Conservation (phyloP, 345 rosid species). For the Hypericum perforatum region DNA sequence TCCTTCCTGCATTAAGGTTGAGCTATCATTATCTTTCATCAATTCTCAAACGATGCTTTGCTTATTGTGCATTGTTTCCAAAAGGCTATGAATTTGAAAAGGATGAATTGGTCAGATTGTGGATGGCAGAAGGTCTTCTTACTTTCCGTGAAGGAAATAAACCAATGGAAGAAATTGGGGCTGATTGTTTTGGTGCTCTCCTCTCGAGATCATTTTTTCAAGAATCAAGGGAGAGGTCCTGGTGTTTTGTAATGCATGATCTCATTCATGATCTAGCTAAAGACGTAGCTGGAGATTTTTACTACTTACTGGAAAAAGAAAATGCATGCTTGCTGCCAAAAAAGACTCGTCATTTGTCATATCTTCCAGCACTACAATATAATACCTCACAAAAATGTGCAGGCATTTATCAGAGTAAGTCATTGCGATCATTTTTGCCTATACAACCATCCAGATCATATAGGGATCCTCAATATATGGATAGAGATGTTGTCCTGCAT, state of each 20-base stretch:
- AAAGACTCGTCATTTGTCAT: conserved; percentile 12
- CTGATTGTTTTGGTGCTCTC: conserved; percentile 14
- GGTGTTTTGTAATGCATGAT: conserved; percentile 22
- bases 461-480: not conserved
- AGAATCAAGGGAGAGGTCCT: not conserved
- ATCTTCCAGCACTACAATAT: not conserved
- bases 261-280: conserved; percentile 21
- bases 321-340: not conserved
- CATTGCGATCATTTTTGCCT: conserved; percentile 14
- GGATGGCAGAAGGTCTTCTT: conserved; percentile 18
- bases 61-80: conserved; percentile 15
- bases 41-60: conserved; percentile 16
- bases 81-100: conserved; percentile 12
- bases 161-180: conserved; percentile 15
- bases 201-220: conserved; percentile 24
- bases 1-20: conserved; percentile 3
- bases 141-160: not conserved
- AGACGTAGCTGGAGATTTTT: conserved; percentile 9
- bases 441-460: not conserved
- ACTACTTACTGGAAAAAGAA: conserved; percentile 1
- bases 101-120: conserved; percentile 17
- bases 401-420: not conserved
- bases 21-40: conserved; percentile 19
- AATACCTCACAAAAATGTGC: conserved; percentile 10
- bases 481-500: not conserved